phyloP scores from a whole-genome alignment of 2,329 filamentous ascomycete genomes.

The Aureobasidium sp. region DNA sequence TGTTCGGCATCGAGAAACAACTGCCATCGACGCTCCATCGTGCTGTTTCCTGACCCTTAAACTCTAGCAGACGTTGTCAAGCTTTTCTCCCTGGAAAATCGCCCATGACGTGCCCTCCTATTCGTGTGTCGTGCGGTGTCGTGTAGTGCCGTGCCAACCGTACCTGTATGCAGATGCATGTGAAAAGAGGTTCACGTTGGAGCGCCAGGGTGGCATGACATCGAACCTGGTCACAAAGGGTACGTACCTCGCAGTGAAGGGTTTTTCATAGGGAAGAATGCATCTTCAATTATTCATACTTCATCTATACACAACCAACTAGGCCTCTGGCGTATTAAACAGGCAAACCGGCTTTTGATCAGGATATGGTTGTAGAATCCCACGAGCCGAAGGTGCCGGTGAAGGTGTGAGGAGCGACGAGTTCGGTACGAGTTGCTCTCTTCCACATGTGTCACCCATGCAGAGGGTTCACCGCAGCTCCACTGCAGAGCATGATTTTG shows the following conservation, averaged over 20 bases:
- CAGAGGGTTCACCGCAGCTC: neutral
- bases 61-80: neutral
- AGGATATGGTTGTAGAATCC: neutral
- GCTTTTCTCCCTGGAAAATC: neutral
- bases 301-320: neutral
- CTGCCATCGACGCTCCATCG: neutral
- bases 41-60: neutral
- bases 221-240: neutral
- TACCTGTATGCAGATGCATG: neutral
- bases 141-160: neutral
- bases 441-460: neutral
- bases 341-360: neutral
- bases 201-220: neutral
- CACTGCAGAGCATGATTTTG: neutral
- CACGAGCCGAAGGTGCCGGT: neutral
- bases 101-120: neutral
- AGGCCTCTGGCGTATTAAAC: neutral
- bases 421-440: neutral
- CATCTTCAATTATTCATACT: neutral
- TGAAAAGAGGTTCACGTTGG: neutral
- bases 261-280: neutral
- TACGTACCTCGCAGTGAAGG: neutral
- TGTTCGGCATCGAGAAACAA: neutral
- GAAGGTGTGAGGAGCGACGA: neutral
- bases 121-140: neutral